phyloP scores from a whole-genome alignment of 352 stramenopile genomes.

The Halophytophthora batemanensis region DNA sequence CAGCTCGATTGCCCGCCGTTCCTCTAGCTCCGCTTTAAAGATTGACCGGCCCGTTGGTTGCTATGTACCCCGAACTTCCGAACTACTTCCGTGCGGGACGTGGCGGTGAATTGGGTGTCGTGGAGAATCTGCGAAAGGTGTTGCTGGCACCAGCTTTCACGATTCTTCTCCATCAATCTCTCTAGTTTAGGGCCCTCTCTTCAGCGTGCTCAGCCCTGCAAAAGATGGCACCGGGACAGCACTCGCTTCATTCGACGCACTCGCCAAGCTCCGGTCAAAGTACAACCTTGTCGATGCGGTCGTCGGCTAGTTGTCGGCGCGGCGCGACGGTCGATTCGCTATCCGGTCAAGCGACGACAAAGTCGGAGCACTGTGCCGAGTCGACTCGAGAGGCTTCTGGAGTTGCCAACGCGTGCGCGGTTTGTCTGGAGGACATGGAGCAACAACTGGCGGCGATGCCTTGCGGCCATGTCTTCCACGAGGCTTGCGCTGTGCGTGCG shows the following conservation, averaged over 20 bases:
- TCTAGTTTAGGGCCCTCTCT: no score
- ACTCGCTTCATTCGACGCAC: no score
- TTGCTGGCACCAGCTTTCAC: neutral
- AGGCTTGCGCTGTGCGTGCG: constrained; percentile 19
- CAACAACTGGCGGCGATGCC: constrained; percentile 24
- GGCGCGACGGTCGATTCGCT: neutral
- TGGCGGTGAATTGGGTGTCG: neutral
- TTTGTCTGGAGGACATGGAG: constrained; percentile 42
- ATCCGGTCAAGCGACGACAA: neutral
- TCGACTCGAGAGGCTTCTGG: constrained; percentile 2
- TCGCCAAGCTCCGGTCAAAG: no score
- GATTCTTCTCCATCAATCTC: neutral
- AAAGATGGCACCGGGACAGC: no score
- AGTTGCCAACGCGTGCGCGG: constrained; percentile 15
- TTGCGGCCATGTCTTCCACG: constrained; percentile 48
- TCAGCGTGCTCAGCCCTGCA: constrained; percentile 22
- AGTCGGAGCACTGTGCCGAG: no score
- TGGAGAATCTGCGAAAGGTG: constrained; percentile 15
- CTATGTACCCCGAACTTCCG: neutral
- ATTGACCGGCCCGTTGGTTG: no score
- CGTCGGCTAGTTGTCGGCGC: no score
- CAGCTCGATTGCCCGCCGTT: no score
- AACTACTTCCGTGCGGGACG: neutral
- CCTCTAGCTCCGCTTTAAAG: no score
- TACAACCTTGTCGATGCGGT: no score